phyloP scores from a whole-genome alignment of 1,139 yeast species.

The Blastobotrys petasosporus region DNA sequence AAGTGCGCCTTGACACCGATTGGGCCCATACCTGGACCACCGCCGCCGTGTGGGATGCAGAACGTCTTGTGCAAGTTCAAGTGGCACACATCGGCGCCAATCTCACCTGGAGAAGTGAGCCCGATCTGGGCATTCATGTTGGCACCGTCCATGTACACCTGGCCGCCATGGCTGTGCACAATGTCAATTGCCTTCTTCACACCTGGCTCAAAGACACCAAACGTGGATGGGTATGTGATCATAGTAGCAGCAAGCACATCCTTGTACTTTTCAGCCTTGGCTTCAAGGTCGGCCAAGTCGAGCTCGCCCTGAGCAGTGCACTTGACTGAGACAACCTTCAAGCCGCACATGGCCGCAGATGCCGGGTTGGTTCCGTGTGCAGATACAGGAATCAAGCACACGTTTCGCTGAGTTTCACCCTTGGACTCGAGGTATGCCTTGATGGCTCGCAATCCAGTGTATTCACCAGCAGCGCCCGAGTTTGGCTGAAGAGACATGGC shows the following conservation, averaged over 20 bases:
- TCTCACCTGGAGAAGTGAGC: conserved; percentile 91
- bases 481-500: conserved; percentile 93
- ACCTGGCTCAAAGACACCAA: conserved; percentile 92
- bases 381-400: conserved; percentile 90
- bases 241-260: conserved; percentile 78
- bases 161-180: conserved; percentile 84
- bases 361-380: conserved; percentile 99
- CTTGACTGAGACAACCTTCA: conserved; percentile 87
- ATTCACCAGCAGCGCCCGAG: conserved; percentile 98
- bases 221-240: conserved; percentile 97
- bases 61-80: conserved; percentile 94
- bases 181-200: conserved; percentile 76
- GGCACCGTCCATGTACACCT: conserved; percentile 96
- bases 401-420: conserved; percentile 70
- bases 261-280: conserved; percentile 65
- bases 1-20: conserved; percentile 86
- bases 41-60: conserved; percentile 98
- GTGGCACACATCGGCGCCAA: conserved; percentile 99
- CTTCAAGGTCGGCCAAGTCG: conserved; percentile 67
- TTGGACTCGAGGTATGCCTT: conserved; percentile 65
- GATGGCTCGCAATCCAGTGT: conserved; percentile 86
- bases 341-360: conserved; percentile 94
- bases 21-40: conserved; percentile 99
- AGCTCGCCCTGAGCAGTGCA: conserved; percentile 82
- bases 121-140: conserved; percentile 99